Evolutionary conservation across 257 asterid species (phyloP).

Genomic region (Solanum medicagineum): DNA sequence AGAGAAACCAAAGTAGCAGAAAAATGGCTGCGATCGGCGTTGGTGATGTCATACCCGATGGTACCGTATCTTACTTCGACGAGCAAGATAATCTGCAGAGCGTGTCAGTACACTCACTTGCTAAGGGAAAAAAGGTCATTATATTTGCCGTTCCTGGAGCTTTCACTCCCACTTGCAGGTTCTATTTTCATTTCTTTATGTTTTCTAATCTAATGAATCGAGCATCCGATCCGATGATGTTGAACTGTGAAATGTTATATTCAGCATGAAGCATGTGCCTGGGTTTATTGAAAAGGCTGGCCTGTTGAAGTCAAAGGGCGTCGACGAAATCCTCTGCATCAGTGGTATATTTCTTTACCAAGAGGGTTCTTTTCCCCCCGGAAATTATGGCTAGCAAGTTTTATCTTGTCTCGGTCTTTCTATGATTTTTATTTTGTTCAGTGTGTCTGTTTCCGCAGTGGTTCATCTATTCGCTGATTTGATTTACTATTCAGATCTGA

Average conservation of each 20-base stretch:
- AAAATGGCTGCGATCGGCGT: slow-evolving; percentile 67
- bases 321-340: slow-evolving; percentile 52
- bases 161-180: slow-evolving; percentile 96
- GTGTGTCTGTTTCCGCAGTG: background rate
- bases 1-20: background rate
- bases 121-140: slow-evolving; percentile 65
- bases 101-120: slow-evolving; percentile 58
- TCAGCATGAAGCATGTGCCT: slow-evolving; percentile 85
- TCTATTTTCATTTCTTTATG: background rate
- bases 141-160: slow-evolving; percentile 91
- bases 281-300: slow-evolving; percentile 82
- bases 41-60: slow-evolving; percentile 63
- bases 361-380: background rate
- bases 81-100: slow-evolving; percentile 61
- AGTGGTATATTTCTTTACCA: slow-evolving; percentile 27
- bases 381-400: background rate
- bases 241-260: background rate
- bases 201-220: background rate
- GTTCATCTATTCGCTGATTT: background rate
- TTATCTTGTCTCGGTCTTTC: background rate
- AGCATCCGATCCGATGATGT: background rate
- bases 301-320: slow-evolving; percentile 70
- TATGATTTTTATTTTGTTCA: background rate
- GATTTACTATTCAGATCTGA: background rate
- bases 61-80: slow-evolving; percentile 58